Percentiles rank a stretch among this genome's conserved stretches.
Conservation (phyloP, 2,329 filamentous ascomycete genomes). For the Aspergillus jensenii region DNA sequence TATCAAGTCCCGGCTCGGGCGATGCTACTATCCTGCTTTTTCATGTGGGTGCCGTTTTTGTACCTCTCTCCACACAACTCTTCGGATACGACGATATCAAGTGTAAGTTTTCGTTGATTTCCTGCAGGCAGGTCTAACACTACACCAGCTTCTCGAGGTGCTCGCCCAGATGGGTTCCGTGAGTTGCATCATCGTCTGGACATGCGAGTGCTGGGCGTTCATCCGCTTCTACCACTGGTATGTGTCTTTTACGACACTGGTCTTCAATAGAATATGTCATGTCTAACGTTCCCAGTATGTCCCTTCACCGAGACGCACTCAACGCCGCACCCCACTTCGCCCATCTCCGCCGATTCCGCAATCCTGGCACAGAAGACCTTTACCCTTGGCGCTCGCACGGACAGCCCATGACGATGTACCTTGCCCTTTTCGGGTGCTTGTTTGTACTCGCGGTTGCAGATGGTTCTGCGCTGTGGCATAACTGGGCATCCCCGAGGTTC, state of each 20-base stretch:
- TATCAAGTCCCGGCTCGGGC: slow-evolving; percentile 38
- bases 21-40: slow-evolving; percentile 41
- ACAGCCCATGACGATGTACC: slow-evolving; percentile 39
- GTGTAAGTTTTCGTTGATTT: slow-evolving; percentile 7
- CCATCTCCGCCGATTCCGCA: slow-evolving; percentile 13
- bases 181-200: slow-evolving; percentile 39
- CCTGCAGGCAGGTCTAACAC: background rate
- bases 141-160: slow-evolving; percentile 40
- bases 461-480: slow-evolving; percentile 38
- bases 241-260: slow-evolving; percentile 10
- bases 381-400: slow-evolving; percentile 43
- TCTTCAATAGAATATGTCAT: background rate
- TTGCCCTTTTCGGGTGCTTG: slow-evolving; percentile 37
- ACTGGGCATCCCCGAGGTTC: slow-evolving; percentile 36
- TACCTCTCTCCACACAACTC: slow-evolving; percentile 27
- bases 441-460: slow-evolving; percentile 37
- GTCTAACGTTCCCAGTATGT: background rate
- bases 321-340: slow-evolving; percentile 9
- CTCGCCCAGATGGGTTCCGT: slow-evolving; percentile 40
- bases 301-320: slow-evolving; percentile 7
- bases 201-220: slow-evolving; percentile 43
- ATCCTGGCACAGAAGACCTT: slow-evolving; percentile 19
- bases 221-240: slow-evolving; percentile 40
- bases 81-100: slow-evolving; percentile 13
- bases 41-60: slow-evolving; percentile 46